These are phyloP conservation scores for Asterionellopsis glacialis DNA, from an alignment of 108 stramenopile species.

Conservation along the genomic window DNA sequence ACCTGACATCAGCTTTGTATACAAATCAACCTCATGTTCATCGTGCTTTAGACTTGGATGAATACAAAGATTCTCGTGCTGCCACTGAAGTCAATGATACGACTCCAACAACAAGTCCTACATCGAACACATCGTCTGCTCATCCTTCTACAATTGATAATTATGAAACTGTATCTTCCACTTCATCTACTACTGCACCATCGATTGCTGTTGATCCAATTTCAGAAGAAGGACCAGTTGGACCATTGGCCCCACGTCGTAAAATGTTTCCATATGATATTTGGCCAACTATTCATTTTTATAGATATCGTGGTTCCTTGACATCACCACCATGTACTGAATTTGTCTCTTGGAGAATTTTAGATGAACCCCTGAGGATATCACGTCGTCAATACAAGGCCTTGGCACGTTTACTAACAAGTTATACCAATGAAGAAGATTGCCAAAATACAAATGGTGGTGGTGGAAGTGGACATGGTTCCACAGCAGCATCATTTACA, in stretches of 20 bases:
- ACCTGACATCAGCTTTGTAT: too few species aligned
- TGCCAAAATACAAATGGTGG: background rate
- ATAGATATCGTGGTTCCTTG: slow-evolving; percentile 38
- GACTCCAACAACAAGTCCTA: background rate
- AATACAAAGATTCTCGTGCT: background rate
- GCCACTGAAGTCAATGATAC: background rate
- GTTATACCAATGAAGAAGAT: slow-evolving; percentile 6
- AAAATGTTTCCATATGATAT: slow-evolving; percentile 28
- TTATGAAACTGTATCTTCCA: background rate
- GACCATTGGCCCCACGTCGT: slow-evolving; percentile 8
- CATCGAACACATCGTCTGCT: background rate
- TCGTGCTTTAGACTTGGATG: too few species aligned
- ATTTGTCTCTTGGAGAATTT: slow-evolving; percentile 41
- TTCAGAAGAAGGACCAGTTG: background rate
- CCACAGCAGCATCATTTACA: slow-evolving; percentile 2
- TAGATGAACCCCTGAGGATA: slow-evolving; percentile 37
- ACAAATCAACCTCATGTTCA: too few species aligned
- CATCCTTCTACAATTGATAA: too few species aligned
- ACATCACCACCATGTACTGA: slow-evolving; percentile 57
- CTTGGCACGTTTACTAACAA: slow-evolving; percentile 9
- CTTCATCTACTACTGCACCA: background rate
- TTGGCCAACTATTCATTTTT: slow-evolving; percentile 40
- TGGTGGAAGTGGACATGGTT: background rate
- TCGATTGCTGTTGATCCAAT: background rate
- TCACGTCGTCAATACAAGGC: slow-evolving; percentile 24